Evolutionary conservation across 441 rosid genomes (phyloP).

Genomic region (Erodium trifolium): DNA sequence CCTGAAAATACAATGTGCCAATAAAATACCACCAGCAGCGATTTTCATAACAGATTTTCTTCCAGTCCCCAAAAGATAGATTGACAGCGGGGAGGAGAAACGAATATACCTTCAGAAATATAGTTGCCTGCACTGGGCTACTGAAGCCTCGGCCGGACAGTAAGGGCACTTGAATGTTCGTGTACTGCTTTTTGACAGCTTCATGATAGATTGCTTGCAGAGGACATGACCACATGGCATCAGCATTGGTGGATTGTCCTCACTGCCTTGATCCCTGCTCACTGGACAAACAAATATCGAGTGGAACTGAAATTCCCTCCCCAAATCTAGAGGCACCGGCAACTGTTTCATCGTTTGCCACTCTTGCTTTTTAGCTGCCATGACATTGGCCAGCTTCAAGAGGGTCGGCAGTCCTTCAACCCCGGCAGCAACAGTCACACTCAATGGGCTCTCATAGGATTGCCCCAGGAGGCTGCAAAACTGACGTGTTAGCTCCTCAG

Average conservation of each 20-base stretch:
- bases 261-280: constrained; percentile 48
- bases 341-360: constrained; percentile 47
- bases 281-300: constrained; percentile 57
- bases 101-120: constrained; percentile 22
- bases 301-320: constrained; percentile 46
- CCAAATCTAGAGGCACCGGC: constrained; percentile 46
- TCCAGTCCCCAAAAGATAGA: not conserved
- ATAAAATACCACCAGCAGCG: not conserved
- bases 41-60: not conserved
- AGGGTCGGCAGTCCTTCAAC: constrained; percentile 41
- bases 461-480: constrained; percentile 41
- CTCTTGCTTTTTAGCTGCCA: constrained; percentile 44
- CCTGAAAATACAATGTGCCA: not conserved
- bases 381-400: constrained; percentile 39
- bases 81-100: not conserved
- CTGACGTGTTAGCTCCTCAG: constrained; percentile 36
- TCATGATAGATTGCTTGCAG: constrained; percentile 44
- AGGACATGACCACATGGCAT: constrained; percentile 54
- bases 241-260: constrained; percentile 56
- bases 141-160: constrained; percentile 37
- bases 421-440: constrained; percentile 44
- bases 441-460: constrained; percentile 38
- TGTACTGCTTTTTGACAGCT: constrained; percentile 43
- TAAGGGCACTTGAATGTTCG: constrained; percentile 49
- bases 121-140: constrained; percentile 34